Evolutionary conservation across 2,329 filamentous ascomycete genomes (phyloP).

Genomic region (Colletotrichum scovillei): DNA sequence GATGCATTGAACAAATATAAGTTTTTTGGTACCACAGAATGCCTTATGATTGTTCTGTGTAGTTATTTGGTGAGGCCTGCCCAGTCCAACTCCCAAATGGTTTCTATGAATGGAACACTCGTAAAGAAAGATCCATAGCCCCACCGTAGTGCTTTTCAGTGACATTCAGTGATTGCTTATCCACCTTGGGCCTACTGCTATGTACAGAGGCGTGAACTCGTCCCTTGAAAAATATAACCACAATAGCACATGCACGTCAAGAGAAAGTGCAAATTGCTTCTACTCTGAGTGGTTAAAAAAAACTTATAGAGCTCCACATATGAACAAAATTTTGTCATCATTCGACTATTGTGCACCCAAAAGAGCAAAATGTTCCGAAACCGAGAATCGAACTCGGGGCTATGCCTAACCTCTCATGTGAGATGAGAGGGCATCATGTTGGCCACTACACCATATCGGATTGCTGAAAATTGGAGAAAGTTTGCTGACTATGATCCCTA

Average conservation of each 20-base stretch:
- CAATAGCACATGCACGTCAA: neutral
- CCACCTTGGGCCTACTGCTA: neutral
- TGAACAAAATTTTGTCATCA: no score
- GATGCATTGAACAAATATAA: no score
- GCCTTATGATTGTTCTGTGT: neutral
- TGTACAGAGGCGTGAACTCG: no score
- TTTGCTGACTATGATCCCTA: neutral
- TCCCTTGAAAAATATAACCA: neutral
- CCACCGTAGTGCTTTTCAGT: neutral
- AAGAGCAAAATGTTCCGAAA: conserved; percentile 19
- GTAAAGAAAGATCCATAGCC: neutral
- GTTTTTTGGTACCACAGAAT: no score
- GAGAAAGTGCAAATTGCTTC: no score
- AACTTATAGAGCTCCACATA: no score
- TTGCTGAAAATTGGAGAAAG: neutral
- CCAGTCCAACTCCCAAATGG: neutral
- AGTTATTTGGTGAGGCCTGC: neutral
- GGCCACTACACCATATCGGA: conserved; percentile 34
- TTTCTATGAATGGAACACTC: neutral
- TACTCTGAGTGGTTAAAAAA: no score
- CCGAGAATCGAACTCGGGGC: conserved; percentile 36
- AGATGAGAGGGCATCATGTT: conserved; percentile 31
- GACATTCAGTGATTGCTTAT: neutral
- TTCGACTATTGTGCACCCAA: no score
- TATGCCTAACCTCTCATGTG: conserved; percentile 15